Evolutionary conservation across 2,329 filamentous ascomycete genomes (phyloP).

Genomic region (Fusarium foetens): DNA sequence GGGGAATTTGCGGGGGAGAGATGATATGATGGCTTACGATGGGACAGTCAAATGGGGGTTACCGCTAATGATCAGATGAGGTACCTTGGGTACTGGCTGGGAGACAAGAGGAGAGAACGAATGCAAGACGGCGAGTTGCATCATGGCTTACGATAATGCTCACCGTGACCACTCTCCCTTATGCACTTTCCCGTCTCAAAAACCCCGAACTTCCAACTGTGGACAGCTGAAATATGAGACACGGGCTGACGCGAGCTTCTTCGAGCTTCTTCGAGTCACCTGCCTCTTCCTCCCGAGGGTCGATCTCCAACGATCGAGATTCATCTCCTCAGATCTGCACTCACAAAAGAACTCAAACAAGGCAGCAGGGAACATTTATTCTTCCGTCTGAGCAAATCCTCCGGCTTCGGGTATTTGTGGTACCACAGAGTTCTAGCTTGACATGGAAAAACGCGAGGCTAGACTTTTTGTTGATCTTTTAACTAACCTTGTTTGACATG

Average conservation of each 20-base stretch:
- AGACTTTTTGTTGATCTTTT: not conserved
- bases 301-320: constrained; percentile 36
- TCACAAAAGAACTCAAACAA: not conserved
- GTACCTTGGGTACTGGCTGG: too few relatives aligned
- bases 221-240: constrained; percentile 20
- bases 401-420: constrained; percentile 11
- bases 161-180: not conserved
- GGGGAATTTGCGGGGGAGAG: constrained; percentile 37
- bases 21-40: constrained; percentile 7
- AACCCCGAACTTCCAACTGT: constrained; percentile 1
- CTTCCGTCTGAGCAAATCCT: constrained; percentile 2
- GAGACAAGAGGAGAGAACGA: not conserved
- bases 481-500: not conserved
- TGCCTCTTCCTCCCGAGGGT: not conserved
- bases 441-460: not conserved
- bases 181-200: constrained; percentile 10
- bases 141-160: constrained; percentile 11
- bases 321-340: constrained; percentile 13
- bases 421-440: constrained; percentile 11
- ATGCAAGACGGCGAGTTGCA: not conserved
- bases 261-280: not conserved
- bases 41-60: too few relatives aligned
- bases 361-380: constrained; percentile 3
- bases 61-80: too few relatives aligned
- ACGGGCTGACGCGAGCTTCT: constrained; percentile 17